Evolutionary conservation across 768 basidiomycete genomes (phyloP).

Genomic region (Paxillus rubicundulus): DNA sequence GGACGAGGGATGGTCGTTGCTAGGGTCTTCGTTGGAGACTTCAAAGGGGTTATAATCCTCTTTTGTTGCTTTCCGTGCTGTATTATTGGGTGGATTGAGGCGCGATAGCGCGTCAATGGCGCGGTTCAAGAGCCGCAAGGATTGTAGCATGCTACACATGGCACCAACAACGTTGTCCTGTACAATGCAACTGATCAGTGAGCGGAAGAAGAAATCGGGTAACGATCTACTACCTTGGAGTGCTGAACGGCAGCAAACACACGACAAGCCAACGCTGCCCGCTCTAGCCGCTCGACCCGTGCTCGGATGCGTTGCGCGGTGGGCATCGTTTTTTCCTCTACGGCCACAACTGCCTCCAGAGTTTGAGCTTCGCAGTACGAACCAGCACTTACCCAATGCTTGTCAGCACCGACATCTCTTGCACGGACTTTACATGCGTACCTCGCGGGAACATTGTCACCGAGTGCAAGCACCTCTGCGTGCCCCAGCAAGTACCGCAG

Average conservation of each 20-base stretch:
- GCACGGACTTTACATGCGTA: constrained; percentile 22
- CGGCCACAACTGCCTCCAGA: constrained; percentile 40
- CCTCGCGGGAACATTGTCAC: constrained; percentile 63
- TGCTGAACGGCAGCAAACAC: constrained; percentile 69
- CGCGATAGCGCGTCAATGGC: constrained; percentile 68
- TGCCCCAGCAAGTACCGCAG: constrained; percentile 60
- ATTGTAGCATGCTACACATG: constrained; percentile 59
- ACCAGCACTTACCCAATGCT: constrained; percentile 35
- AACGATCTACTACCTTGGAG: constrained; percentile 48
- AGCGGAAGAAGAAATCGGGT: neutral
- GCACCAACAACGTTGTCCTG: constrained; percentile 63
- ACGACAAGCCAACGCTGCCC: constrained; percentile 68
- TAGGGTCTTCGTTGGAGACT: constrained; percentile 41
- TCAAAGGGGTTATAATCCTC: constrained; percentile 57
- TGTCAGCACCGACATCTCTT: neutral
- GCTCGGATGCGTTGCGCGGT: constrained; percentile 56
- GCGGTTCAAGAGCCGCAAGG: constrained; percentile 77
- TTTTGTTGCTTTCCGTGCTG: constrained; percentile 24
- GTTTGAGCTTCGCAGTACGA: constrained; percentile 61
- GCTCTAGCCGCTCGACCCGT: constrained; percentile 59
- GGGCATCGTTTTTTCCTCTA: constrained; percentile 46
- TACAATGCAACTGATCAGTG: neutral
- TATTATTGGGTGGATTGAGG: constrained; percentile 41
- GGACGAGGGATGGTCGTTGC: constrained; percentile 26
- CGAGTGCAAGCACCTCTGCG: constrained; percentile 60